Base-by-base conservation (phyloP, 768 basidiomycete genomes). In the Lactarius tabidus region DNA sequence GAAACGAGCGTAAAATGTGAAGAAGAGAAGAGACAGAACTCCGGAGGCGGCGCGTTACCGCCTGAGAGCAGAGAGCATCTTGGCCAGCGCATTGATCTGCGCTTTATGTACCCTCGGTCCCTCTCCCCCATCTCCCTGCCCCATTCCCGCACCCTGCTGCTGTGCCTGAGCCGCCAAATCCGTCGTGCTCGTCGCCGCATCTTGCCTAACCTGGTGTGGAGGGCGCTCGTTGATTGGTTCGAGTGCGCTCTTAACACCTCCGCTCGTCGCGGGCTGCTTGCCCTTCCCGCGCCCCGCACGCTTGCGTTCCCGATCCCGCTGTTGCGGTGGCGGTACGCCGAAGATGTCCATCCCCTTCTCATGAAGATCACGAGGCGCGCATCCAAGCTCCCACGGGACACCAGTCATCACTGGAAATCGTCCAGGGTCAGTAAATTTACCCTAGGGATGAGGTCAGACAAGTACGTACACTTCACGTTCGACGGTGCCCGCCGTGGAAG, bases 61-160 rank as follows among this genome's bases (percentile, higher is more conserved):
- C 72, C 89, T 82, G 76, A 91, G 76, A 59, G 89, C 89, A 63
- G 87, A 91, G 64, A 95, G 79, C 91, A 95, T 92, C 86, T 95
- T 95, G 64, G 93, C 93, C 71, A 95, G 80, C 48, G 91, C 84
- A 71, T 88, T 87, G 78, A 94, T 94, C 80, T 95, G 93, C 56
- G 89, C 90, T 77, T 88, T 93, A 79, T 92, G 88, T 72, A 91
- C 88, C 78, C 90, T 93, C 82, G 91, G 78, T 59, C 85, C 83
- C 38, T 83, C 81, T 63, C 77, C 73, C 26, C 79, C 81, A 62
- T 82, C 65, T 53, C 67, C 72, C 31, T 31, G 54, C 35, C 60
- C 67, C 57, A 57, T 59, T 23, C 64, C 59, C 31, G 54, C 52
- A 4, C 58, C 58, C 3, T 35, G 63, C 41, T 43, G 58, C 35